These are phyloP conservation scores for Nannochloropsis gaditana DNA, from an alignment of 108 stramenopile genomes.

Conservation along the genomic window DNA sequence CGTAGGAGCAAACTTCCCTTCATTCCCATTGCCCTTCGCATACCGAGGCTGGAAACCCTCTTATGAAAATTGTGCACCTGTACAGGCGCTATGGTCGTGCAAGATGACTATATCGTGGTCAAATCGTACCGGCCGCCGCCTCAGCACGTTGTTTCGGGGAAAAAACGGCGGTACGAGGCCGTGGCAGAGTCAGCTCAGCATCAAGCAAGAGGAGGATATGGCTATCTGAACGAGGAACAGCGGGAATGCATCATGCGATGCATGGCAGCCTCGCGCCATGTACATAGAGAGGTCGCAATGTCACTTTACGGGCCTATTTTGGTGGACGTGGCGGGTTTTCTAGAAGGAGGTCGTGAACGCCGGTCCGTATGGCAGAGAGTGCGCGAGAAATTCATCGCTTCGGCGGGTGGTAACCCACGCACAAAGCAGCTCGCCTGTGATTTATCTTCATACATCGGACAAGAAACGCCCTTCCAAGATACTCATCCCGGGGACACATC, in stretches of 20 bases:
- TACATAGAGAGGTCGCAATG: not conserved
- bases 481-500: not conserved
- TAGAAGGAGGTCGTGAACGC: not conserved
- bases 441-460: not conserved
- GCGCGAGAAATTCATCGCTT: not conserved
- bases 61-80: too few species aligned
- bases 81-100: not conserved
- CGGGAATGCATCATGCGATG: slow-evolving; percentile 13
- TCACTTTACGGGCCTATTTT: not conserved
- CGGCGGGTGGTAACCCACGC: not conserved
- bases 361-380: slow-evolving; percentile 2
- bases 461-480: not conserved
- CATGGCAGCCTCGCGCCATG: not conserved
- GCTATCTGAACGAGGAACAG: slow-evolving; percentile 17
- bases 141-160: not conserved
- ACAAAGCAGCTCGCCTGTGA: not conserved
- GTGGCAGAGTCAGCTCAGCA: not conserved
- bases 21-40: too few species aligned
- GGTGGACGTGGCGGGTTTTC: not conserved
- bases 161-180: slow-evolving; percentile 13
- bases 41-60: too few species aligned
- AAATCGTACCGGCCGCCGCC: not conserved
- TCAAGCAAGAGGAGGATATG: not conserved
- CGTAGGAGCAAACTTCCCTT: too few species aligned
- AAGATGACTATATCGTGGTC: not conserved